Percentiles rank a stretch among this genome's conserved stretches.
Conservation (phyloP, 2,329 filamentous ascomycete species). For the Cordyceps javanica region DNA sequence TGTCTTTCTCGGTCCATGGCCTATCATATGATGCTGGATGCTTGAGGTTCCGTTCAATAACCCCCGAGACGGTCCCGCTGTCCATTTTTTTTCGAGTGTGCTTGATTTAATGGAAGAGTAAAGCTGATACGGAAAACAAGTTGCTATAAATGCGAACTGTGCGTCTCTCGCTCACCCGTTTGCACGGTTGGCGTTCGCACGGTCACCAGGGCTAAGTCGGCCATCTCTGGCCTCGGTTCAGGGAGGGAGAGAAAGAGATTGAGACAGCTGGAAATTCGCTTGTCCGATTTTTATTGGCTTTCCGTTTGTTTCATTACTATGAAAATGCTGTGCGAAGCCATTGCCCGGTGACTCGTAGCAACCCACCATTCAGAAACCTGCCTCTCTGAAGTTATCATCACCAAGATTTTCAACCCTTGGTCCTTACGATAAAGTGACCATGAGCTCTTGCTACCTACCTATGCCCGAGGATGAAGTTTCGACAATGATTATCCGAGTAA, state of each 20-base stretch:
- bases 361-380: too few species aligned
- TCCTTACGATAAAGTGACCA: too few species aligned
- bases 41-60: neutral
- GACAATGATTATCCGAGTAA: too few species aligned
- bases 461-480: too few species aligned
- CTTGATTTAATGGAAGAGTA: neutral
- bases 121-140: neutral
- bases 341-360: too few species aligned
- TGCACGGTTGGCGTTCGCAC: neutral
- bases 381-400: too few species aligned
- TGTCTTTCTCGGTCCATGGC: neutral
- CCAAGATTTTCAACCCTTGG: too few species aligned
- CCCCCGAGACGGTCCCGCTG: neutral
- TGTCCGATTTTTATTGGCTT: too few species aligned
- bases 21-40: neutral
- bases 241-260: neutral
- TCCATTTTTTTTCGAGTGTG: neutral
- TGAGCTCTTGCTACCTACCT: too few species aligned
- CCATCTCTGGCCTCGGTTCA: neutral
- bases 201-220: neutral
- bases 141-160: neutral
- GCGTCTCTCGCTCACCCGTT: neutral
- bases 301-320: too few species aligned
- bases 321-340: too few species aligned
- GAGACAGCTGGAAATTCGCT: too few species aligned